Evolutionary conservation across 176 grass and related monocot species (phyloP), one percentile per base, ranked within the genome.

Genomic region (Zea luxurians): DNA sequence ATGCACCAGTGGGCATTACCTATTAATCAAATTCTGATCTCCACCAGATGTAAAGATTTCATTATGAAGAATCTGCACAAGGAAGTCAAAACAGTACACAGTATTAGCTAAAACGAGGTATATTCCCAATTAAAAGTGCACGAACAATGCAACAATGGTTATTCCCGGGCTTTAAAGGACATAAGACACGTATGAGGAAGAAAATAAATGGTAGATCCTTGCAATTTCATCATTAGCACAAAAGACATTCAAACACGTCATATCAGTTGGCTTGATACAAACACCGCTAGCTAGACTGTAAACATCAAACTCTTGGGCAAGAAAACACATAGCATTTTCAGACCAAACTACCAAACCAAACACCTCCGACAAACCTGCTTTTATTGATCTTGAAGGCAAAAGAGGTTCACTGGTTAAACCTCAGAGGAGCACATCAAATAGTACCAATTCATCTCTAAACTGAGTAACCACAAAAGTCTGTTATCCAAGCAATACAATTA

Each of bases 11-110:
- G 46, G 48, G 38, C 48, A 20, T 83, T 27, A 83, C 80, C 70
- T 66, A 83, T 18, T 75, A 75, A 75, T 83, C 40, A 83, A 75
- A 75, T 83, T 71, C 5, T 66, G 71, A 48, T 83, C 70, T 74
- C 37, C 71, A 57, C 48, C 20, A 55, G 80, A 75, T 37, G 61
- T 9, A 57, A 75, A 83, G 0, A 75, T 75, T 55, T 66, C 48
- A 35, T 83, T 53, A 54, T 73, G 70, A 13, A 65, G 20, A 49
- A 83, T 83, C 80, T 83, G 61, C 7, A 80, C 3, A 80, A 58
- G 15, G 40, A 61, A 49, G 61, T 13, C 54, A 10, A 5, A 72
- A 50, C 4, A n/a, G 2, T 44, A 63, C 7, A 43, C 7, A 62
- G 0, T 9, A 77, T 78, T 66, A 78, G 37, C 10, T 15, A 78